Conservation (phyloP, 371 early-diverging fungal species). For the Mortierella sp. region DNA sequence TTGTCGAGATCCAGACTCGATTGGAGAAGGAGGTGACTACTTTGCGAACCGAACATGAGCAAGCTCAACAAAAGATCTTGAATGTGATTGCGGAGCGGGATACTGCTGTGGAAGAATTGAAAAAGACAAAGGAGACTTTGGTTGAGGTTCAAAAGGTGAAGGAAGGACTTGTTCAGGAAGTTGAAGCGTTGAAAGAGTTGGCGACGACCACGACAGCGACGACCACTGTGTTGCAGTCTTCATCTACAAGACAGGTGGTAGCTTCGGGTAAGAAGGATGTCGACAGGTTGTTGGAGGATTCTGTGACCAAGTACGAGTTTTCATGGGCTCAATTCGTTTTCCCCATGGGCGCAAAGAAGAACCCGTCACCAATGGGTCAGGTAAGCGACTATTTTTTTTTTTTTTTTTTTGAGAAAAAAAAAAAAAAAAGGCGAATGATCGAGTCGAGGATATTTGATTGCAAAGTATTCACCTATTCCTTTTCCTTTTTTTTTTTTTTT, state of each 20-base stretch:
- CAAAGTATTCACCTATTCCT: too few species aligned
- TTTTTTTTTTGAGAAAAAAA: background rate
- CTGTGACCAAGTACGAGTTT: slow-evolving; percentile 18
- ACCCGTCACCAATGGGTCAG: slow-evolving; percentile 19
- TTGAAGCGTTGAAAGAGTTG: background rate
- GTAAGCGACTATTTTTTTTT: slow-evolving; percentile 8
- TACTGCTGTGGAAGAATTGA: background rate
- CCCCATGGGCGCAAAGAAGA: slow-evolving; percentile 14
- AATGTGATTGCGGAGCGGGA: background rate
- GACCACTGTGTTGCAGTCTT: background rate
- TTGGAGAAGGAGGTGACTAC: too few species aligned
- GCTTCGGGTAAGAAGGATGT: background rate
- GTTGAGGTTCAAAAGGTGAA: background rate
- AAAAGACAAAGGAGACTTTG: background rate
- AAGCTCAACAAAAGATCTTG: too few species aligned
- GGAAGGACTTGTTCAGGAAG: background rate
- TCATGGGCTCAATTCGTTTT: slow-evolving; percentile 42
- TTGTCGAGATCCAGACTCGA: too few species aligned
- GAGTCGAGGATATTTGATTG: too few species aligned
- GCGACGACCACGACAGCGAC: background rate
- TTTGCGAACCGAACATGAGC: too few species aligned
- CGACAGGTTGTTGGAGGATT: background rate
- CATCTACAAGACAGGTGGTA: background rate
- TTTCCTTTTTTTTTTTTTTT: background rate
- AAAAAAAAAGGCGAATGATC: background rate